Conservation (phyloP, 495 filamentous ascomycete species). For the Copromyces sp. region DNA sequence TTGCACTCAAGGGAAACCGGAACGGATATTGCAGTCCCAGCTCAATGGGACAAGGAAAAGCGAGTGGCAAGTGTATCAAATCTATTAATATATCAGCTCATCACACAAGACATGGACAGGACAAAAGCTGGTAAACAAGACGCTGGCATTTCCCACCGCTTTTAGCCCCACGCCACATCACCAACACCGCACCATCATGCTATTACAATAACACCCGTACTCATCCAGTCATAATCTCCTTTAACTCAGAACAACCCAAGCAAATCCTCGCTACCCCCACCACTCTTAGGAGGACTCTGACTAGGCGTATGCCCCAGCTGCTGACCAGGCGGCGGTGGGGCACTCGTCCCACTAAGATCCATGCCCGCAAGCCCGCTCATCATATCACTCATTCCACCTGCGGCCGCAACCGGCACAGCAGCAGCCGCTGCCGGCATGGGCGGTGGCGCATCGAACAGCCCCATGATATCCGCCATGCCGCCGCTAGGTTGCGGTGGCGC, state of each 20-base stretch:
- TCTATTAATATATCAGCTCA: not conserved
- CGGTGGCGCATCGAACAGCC: constrained; percentile 54
- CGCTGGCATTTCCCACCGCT: not conserved
- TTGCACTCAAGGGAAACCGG: not conserved
- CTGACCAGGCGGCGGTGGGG: constrained; percentile 45
- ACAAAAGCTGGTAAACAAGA: not conserved
- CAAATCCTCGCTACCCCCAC: constrained; percentile 79
- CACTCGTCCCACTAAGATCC: constrained; percentile 54
- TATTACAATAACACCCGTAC: not conserved
- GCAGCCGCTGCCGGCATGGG: constrained; percentile 17
- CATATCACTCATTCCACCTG: constrained; percentile 45
- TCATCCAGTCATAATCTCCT: not conserved
- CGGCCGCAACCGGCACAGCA: not conserved
- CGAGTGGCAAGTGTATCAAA: not conserved
- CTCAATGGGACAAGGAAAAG: no score
- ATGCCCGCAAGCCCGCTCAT: constrained; percentile 80
- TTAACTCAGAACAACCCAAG: constrained; percentile 67
- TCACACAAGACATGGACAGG: not conserved
- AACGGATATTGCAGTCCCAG: not conserved
- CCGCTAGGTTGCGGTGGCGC: constrained; percentile 34
- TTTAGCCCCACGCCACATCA: not conserved
- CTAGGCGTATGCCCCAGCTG: constrained; percentile 26
- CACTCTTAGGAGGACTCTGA: constrained; percentile 25
- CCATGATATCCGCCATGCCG: constrained; percentile 84
- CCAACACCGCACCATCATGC: not conserved